Evolutionary conservation across 2,329 filamentous ascomycete species (phyloP).

Genomic region (Aspergillus proliferans): DNA sequence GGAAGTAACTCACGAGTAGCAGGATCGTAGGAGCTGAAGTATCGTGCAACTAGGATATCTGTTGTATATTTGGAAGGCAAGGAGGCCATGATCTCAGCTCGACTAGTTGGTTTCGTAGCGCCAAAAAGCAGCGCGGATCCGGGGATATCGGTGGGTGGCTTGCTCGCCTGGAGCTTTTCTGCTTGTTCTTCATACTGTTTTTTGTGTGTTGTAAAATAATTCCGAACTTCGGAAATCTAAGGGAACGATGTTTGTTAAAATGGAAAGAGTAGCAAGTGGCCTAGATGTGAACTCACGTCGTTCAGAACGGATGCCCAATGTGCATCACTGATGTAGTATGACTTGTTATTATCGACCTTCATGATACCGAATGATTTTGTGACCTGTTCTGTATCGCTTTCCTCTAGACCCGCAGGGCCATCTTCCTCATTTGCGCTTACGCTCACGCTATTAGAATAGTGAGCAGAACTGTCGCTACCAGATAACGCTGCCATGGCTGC

Average conservation of each 20-base stretch:
- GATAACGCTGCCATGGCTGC: conserved; percentile 56
- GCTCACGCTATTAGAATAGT: conserved; percentile 30
- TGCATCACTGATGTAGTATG: conserved; percentile 73
- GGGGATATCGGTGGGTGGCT: conserved; percentile 47
- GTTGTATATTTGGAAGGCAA: conserved; percentile 76
- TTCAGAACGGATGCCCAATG: conserved; percentile 76
- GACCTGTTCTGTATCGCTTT: conserved; percentile 64
- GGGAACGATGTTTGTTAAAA: neutral
- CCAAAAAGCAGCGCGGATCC: conserved; percentile 76
- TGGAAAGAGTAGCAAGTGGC: conserved; percentile 4
- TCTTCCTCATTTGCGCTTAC: conserved; percentile 49
- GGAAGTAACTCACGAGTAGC: conserved; percentile 47
- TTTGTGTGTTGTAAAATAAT: conserved; percentile 78
- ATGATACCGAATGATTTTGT: conserved; percentile 73
- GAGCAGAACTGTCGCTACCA: conserved; percentile 34
- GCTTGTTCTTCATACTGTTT: conserved; percentile 81
- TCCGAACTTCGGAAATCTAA: conserved; percentile 84
- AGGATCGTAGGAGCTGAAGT: conserved; percentile 76
- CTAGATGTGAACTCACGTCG: conserved; percentile 46
- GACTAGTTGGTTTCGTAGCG: conserved; percentile 60
- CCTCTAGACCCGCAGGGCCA: conserved; percentile 49
- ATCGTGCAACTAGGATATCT: conserved; percentile 78
- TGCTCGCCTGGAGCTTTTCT: conserved; percentile 65
- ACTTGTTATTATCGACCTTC: conserved; percentile 73
- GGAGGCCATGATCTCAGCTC: conserved; percentile 69